phyloP scores from a whole-genome alignment of 331 rosid species.

The Malus hybrid region DNA sequence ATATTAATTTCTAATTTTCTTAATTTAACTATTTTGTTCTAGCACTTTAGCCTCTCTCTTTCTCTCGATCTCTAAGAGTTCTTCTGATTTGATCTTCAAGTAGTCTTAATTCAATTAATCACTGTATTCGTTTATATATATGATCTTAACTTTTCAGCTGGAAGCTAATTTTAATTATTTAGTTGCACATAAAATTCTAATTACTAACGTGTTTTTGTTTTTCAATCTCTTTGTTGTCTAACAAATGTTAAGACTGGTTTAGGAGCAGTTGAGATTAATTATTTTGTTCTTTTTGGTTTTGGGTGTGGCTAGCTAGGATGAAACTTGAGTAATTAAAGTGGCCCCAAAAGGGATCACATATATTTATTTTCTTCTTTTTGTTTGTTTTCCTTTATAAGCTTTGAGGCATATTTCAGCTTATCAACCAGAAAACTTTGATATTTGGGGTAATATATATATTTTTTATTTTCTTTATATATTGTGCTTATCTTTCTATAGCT shows the following conservation, averaged over 20 bases:
- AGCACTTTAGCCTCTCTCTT: not conserved
- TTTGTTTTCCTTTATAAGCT: slow-evolving; percentile 10
- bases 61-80: not conserved
- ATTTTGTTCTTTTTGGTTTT: not conserved
- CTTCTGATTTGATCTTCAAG: not conserved
- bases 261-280: not conserved
- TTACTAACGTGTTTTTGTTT: not conserved
- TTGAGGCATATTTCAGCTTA: not conserved
- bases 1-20: not conserved
- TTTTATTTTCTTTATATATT: not conserved
- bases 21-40: not conserved
- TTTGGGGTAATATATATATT: not conserved
- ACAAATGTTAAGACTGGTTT: not conserved
- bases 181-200: no score
- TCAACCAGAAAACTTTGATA: not conserved
- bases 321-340: not conserved
- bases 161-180: no score
- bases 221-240: not conserved
- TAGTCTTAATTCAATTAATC: no score
- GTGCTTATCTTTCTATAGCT: not conserved
- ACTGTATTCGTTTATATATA: no score
- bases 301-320: not conserved
- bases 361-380: not conserved
- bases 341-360: not conserved
- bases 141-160: no score